Evolutionary conservation across 352 stramenopile species (phyloP), one percentile per base, ranked within the genome.

Genomic region (Phytopythium helicoides): DNA sequence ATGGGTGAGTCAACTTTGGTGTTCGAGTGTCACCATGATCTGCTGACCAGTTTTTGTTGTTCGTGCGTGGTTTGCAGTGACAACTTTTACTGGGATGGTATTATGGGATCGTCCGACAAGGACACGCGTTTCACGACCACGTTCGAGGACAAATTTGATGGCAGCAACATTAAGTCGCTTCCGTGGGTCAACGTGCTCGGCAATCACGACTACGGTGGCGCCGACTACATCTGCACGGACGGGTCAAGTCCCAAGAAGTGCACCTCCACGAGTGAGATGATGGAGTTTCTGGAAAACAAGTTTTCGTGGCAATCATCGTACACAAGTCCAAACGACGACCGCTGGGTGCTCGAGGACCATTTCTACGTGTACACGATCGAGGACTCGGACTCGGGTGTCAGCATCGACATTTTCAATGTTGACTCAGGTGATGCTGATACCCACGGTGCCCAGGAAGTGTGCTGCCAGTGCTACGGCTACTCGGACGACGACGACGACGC

Each of bases 41-140:
- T n/a, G n/a, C n/a, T n/a, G n/a, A n/a, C n/a, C n/a, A n/a, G n/a
- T n/a, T n/a, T n/a, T n/a, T n/a, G n/a, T 46, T 34, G 6, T 6
- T 34, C 11, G 14, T 36, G 25, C n/a, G 9, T 42, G 21, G 4
- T 6, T 14, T 45, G 18, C 51, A 57, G 72, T 41, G 76, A 87
- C 47, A 86, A 86, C 64, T 87, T 87, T 41, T 87, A 87, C 64
- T 87, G 72, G 71, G 72, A 71, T 14, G 76, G 76, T n/a, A 82
- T 87, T 39, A 59, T 68, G 47, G 68, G 65, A 34, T 47, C 64
- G 16, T 60, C 52, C 6, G 71, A 71, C 47, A 63, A 76, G 25
- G 50, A 66, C 56, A 77, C 72, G 6, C 75, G 75, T 0, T 87
- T 87, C 61, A 66, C 66, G 6, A 63, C 57, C 18, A 86, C 75